Conservation (phyloP, 2,329 filamentous ascomycete species). For the Fusarium avenaceum region DNA sequence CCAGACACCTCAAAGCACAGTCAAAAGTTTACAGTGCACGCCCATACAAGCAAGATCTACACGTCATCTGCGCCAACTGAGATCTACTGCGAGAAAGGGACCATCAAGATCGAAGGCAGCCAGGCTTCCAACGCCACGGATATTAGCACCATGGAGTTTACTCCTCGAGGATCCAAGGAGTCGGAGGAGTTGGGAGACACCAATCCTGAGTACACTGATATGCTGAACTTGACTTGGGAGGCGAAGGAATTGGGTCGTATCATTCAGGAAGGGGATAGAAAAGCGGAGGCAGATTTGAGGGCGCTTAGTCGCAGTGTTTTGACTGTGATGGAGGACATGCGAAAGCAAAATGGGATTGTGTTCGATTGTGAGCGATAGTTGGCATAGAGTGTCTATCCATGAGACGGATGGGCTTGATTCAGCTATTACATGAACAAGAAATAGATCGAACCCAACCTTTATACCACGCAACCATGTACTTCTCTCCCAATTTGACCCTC, state of each 20-base stretch:
- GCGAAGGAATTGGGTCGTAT: constrained; percentile 36
- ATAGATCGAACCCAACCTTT: not conserved
- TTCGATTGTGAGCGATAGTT: constrained; percentile 28
- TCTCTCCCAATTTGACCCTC: too few relatives aligned
- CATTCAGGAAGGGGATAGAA: constrained; percentile 21
- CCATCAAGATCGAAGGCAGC: constrained; percentile 26
- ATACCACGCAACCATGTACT: too few relatives aligned
- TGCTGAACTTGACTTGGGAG: constrained; percentile 42
- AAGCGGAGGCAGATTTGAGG: constrained; percentile 25
- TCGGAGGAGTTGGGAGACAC: constrained; percentile 29
- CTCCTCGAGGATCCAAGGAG: constrained; percentile 27
- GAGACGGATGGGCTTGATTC: too few relatives aligned
- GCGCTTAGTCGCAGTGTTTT: constrained; percentile 26
- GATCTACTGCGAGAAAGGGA: constrained; percentile 42
- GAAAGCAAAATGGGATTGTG: constrained; percentile 24
- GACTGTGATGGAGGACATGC: constrained; percentile 33
- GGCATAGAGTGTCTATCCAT: too few relatives aligned
- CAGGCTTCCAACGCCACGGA: constrained; percentile 36
- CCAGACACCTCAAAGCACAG: constrained; percentile 25
- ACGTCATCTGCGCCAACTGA: constrained; percentile 35
- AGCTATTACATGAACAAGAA: not conserved
- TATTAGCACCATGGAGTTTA: constrained; percentile 26
- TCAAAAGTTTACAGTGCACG: constrained; percentile 30
- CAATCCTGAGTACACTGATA: constrained; percentile 19
- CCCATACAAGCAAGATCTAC: constrained; percentile 35